Evolutionary conservation across 2,329 filamentous ascomycete species (phyloP).

Genomic region (Hypoxylon sp.): DNA sequence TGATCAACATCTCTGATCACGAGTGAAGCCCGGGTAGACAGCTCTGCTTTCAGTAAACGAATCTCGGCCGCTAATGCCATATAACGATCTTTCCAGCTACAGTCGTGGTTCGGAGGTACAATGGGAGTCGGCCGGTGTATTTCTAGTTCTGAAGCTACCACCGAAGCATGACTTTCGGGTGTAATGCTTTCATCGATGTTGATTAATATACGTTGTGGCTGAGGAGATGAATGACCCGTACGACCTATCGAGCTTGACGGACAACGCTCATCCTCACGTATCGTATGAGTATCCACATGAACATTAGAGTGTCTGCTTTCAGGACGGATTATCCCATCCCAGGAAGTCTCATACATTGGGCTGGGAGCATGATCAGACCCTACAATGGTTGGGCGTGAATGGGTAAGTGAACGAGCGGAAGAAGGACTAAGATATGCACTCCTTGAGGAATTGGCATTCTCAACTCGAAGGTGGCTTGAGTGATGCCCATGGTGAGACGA

Average conservation of each 20-base stretch:
- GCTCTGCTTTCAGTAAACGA: constrained; percentile 59
- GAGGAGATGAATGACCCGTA: constrained; percentile 31
- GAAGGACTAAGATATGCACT: constrained; percentile 24
- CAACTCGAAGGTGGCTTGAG: constrained; percentile 17
- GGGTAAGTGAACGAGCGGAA: constrained; percentile 17
- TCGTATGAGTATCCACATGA: neutral
- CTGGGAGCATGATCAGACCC: neutral
- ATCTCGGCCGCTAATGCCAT: constrained; percentile 60
- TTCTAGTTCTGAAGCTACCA: constrained; percentile 44
- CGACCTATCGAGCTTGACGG: constrained; percentile 16
- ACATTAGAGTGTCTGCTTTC: constrained; percentile 6
- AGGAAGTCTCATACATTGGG: neutral
- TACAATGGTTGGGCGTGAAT: constrained; percentile 15
- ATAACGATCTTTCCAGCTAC: constrained; percentile 61
- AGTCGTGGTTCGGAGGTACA: constrained; percentile 59
- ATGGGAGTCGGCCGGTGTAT: constrained; percentile 56
- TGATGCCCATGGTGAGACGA: constrained; percentile 5
- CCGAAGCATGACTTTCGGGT: constrained; percentile 16
- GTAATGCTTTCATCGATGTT: constrained; percentile 9
- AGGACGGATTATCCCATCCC: neutral
- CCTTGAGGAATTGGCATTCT: constrained; percentile 6
- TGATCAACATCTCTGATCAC: constrained; percentile 39
- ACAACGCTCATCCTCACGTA: constrained; percentile 1
- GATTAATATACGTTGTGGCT: constrained; percentile 31
- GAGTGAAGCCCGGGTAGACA: constrained; percentile 49